These are phyloP conservation scores for Herpetospermum pedunculosum DNA, from an alignment of 306 rosid genomes.

Conservation along the genomic window DNA sequence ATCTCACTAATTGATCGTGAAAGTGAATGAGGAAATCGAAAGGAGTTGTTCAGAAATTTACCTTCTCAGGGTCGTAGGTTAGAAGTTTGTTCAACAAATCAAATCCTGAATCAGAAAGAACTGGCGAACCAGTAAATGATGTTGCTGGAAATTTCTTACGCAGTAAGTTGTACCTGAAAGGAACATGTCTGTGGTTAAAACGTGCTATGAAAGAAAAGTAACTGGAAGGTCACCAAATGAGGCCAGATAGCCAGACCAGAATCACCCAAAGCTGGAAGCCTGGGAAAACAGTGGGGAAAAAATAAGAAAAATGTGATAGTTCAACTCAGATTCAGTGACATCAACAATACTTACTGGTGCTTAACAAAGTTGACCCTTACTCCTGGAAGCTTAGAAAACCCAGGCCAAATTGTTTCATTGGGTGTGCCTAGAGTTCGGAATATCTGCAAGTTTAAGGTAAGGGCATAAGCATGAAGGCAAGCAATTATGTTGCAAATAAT, in stretches of 20 bases:
- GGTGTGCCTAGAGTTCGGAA: slow-evolving; percentile 92
- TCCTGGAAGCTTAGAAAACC: slow-evolving; percentile 91
- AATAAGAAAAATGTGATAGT: slow-evolving; percentile 1
- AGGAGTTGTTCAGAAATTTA: slow-evolving; percentile 14
- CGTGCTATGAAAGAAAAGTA: slow-evolving; percentile 24
- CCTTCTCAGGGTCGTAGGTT: slow-evolving; percentile 98
- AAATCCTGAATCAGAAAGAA: slow-evolving; percentile 97
- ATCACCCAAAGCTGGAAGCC: slow-evolving; percentile 99
- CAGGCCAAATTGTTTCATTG: slow-evolving; percentile 93
- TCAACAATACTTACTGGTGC: slow-evolving; percentile 76
- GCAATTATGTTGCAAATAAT: not conserved
- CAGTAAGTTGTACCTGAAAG: slow-evolving; percentile 92
- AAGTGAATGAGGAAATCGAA: not conserved
- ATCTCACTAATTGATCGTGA: slow-evolving; percentile 5
- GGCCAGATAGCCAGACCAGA: slow-evolving; percentile 96
- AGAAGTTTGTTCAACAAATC: slow-evolving; percentile 95
- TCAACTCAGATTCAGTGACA: not conserved
- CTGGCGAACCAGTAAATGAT: slow-evolving; percentile 95
- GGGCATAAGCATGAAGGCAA: not conserved
- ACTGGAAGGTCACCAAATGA: slow-evolving; percentile 66
- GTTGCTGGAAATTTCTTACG: slow-evolving; percentile 97
- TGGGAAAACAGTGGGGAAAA: slow-evolving; percentile 89
- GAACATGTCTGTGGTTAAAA: slow-evolving; percentile 47
- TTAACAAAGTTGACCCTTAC: slow-evolving; percentile 96
- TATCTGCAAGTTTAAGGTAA: slow-evolving; percentile 32